These are phyloP conservation scores for Emydomyces testavorans DNA, from an alignment of 2,329 filamentous ascomycete species.

Conservation along the genomic window DNA sequence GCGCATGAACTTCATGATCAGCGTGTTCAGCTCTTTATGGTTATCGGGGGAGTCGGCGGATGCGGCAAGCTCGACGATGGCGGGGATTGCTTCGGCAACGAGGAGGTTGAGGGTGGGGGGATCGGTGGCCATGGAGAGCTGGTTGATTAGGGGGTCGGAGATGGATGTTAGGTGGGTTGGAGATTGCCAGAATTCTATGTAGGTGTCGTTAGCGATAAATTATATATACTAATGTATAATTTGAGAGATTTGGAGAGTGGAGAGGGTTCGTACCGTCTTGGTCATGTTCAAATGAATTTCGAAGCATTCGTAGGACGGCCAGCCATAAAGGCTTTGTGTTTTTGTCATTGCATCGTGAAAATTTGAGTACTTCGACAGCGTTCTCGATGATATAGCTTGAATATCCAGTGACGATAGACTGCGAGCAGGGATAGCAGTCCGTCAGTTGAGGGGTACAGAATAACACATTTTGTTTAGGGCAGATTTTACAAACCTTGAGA, in stretches of 20 bases:
- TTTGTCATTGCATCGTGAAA: slow-evolving; percentile 31
- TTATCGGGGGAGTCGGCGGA: slow-evolving; percentile 78
- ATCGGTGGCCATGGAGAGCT: slow-evolving; percentile 44
- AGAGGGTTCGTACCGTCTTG: slow-evolving; percentile 51
- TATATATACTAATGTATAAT: slow-evolving; percentile 11
- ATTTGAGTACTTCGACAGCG: slow-evolving; percentile 51
- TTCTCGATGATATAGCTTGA: slow-evolving; percentile 73
- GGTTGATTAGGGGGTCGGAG: slow-evolving; percentile 55
- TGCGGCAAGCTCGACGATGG: slow-evolving; percentile 66
- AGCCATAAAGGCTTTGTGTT: slow-evolving; percentile 53
- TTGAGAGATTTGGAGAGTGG: background rate
- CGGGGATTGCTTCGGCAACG: slow-evolving; percentile 51
- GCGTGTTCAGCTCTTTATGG: slow-evolving; percentile 75
- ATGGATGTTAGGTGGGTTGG: slow-evolving; percentile 74
- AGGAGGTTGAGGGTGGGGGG: slow-evolving; percentile 37
- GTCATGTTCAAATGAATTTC: slow-evolving; percentile 71
- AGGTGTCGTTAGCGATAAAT: background rate
- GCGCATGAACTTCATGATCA: slow-evolving; percentile 66
- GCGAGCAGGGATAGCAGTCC: slow-evolving; percentile 10
- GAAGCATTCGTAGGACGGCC: slow-evolving; percentile 58
- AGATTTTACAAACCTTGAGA: slow-evolving; percentile 49
- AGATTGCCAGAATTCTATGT: slow-evolving; percentile 73
- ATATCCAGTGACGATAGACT: slow-evolving; percentile 87
- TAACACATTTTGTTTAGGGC: slow-evolving; percentile 14
- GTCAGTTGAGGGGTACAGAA: background rate